phyloP scores from a whole-genome alignment of 192 early-diverging fungal genomes.

The Dissophora globulifera region DNA sequence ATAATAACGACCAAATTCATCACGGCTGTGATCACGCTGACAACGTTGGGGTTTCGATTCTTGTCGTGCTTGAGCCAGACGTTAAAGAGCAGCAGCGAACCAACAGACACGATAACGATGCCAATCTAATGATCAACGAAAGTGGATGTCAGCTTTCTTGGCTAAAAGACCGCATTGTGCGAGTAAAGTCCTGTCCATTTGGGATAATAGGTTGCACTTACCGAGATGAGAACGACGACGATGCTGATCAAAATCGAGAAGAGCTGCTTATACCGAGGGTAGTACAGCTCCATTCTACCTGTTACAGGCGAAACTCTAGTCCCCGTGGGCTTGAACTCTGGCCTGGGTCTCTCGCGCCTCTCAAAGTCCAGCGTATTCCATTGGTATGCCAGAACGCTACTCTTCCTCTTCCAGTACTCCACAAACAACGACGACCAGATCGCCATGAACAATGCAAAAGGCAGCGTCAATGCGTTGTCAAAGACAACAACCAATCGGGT shows the following conservation, averaged over 20 bases:
- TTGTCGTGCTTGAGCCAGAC: slow-evolving; percentile 4
- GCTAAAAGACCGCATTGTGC: too few relatives aligned
- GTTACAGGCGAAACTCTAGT: slow-evolving; percentile 63
- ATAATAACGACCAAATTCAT: slow-evolving; percentile 66
- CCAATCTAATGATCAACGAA: slow-evolving; percentile 36
- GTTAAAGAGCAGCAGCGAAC: slow-evolving; percentile 44
- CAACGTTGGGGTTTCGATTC: slow-evolving; percentile 18
- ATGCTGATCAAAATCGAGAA: slow-evolving; percentile 50
- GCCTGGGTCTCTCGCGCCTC: slow-evolving; percentile 61
- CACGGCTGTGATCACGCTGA: slow-evolving; percentile 47
- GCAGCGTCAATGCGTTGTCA: slow-evolving; percentile 67
- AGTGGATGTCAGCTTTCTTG: too few relatives aligned
- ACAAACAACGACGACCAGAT: slow-evolving; percentile 71
- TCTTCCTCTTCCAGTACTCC: slow-evolving; percentile 71
- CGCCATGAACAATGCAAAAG: slow-evolving; percentile 69
- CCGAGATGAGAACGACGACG: slow-evolving; percentile 56
- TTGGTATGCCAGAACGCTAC: slow-evolving; percentile 55
- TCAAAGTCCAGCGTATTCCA: slow-evolving; percentile 70
- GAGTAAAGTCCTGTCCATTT: too few relatives aligned
- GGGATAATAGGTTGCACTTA: too few relatives aligned
- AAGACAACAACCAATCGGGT: slow-evolving; percentile 43
- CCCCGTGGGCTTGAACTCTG: slow-evolving; percentile 68
- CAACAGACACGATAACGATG: slow-evolving; percentile 60
- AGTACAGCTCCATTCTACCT: slow-evolving; percentile 58
- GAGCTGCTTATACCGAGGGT: slow-evolving; percentile 53